Conservation (phyloP, 2,329 filamentous ascomycete species). For the Pseudocercospora fijiensis region DNA sequence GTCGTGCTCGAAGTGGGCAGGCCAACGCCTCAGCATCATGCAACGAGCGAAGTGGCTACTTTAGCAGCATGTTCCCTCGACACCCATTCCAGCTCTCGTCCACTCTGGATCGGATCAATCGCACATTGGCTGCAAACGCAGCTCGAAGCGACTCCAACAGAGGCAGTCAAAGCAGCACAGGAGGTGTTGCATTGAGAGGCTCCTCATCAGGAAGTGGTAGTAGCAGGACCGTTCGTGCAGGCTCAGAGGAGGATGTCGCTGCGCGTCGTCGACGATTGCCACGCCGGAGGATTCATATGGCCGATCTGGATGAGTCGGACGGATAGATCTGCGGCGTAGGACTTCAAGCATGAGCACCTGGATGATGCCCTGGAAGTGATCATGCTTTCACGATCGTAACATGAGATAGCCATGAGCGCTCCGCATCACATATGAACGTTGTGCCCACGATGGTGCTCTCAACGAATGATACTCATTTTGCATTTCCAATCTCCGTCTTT, state of each 20-base stretch:
- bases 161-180: constrained; percentile 14
- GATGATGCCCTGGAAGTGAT: not conserved
- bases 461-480: too few species aligned
- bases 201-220: constrained; percentile 19
- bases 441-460: too few species aligned
- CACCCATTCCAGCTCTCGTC: constrained; percentile 30
- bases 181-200: constrained; percentile 9
- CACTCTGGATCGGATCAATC: constrained; percentile 24
- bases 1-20: constrained; percentile 7
- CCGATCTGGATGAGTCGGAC: not conserved
- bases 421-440: not conserved
- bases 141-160: constrained; percentile 1
- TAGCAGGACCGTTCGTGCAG: constrained; percentile 17
- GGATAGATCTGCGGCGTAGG: not conserved
- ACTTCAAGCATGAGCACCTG: not conserved
- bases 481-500: too few species aligned
- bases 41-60: not conserved
- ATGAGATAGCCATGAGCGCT: not conserved
- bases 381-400: not conserved
- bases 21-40: constrained; percentile 6
- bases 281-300: not conserved
- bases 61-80: constrained; percentile 6
- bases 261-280: not conserved
- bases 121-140: not conserved
- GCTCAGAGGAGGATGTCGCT: not conserved